phyloP scores from a whole-genome alignment of 1,139 yeast genomes.

The Pichia sp. region DNA sequence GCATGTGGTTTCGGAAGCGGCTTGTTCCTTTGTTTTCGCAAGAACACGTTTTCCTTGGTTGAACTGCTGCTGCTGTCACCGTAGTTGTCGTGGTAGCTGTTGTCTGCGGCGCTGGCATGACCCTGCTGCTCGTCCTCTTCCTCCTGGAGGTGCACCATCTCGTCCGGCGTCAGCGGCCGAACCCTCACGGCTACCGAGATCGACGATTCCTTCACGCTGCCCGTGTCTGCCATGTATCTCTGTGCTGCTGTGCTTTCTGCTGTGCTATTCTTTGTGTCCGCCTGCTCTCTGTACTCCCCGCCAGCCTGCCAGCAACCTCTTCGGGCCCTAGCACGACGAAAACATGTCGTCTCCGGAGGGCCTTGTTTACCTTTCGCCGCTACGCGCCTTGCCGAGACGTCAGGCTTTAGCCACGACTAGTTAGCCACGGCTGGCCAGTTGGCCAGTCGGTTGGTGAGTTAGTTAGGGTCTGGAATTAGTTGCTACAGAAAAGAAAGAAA shows the following conservation, averaged over 20 bases:
- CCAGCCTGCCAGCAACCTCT: neutral
- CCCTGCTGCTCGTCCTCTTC: conserved; percentile 3
- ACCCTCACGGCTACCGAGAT: conserved; percentile 78
- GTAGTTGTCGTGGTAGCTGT: neutral
- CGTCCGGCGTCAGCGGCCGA: conserved; percentile 71
- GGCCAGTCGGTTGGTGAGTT: no score
- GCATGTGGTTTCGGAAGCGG: conserved; percentile 4
- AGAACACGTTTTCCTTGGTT: conserved; percentile 3
- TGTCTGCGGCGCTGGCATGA: neutral
- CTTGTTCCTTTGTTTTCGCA: conserved; percentile 2
- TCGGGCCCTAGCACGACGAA: neutral
- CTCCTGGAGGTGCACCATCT: conserved; percentile 37
- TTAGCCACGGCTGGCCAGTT: no score
- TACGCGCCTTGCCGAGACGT: conserved; percentile 1
- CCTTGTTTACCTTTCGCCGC: conserved; percentile 5
- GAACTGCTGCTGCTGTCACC: neutral
- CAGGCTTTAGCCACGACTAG: no score
- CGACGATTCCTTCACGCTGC: conserved; percentile 53
- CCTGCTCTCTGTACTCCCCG: neutral
- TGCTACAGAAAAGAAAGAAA: no score
- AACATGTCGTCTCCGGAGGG: neutral
- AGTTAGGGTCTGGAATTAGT: no score
- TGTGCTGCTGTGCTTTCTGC: neutral
- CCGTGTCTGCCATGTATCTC: conserved; percentile 1
- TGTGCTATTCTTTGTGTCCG: neutral